Conservation (phyloP, 148 eudicot genomes). For the Arctostaphylos glauca region DNA sequence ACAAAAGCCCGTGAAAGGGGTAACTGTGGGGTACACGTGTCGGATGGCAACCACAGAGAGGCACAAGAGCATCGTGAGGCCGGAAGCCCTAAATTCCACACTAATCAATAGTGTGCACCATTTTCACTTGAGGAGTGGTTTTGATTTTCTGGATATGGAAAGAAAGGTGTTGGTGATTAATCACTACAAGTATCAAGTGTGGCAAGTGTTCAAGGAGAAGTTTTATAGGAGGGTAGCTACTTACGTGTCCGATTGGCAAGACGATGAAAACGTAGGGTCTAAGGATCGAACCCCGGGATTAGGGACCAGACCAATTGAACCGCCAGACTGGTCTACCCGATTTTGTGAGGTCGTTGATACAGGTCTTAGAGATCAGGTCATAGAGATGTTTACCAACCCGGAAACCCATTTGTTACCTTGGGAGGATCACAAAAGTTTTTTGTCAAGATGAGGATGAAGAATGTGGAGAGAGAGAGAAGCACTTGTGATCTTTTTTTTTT, state of each 20-base stretch:
- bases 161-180: slow-evolving; percentile 39
- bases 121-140: slow-evolving; percentile 39
- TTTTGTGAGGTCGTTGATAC: slow-evolving; percentile 51
- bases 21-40: slow-evolving; percentile 51
- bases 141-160: slow-evolving; percentile 14
- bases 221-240: slow-evolving; percentile 43
- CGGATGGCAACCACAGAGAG: slow-evolving; percentile 38
- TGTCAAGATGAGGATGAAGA: neutral
- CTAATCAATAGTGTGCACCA: slow-evolving; percentile 55
- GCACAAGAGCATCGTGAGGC: slow-evolving; percentile 58
- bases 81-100: slow-evolving; percentile 42
- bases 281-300: slow-evolving; percentile 57
- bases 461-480: neutral
- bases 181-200: slow-evolving; percentile 55
- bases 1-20: slow-evolving; percentile 37
- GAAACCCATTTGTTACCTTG: slow-evolving; percentile 36
- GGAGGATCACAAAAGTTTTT: slow-evolving; percentile 18
- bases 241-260: slow-evolving; percentile 45
- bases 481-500: neutral
- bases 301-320: slow-evolving; percentile 49
- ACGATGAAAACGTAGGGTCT: slow-evolving; percentile 33
- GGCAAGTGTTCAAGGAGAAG: slow-evolving; percentile 51
- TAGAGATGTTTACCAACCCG: slow-evolving; percentile 22
- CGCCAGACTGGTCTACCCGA: slow-evolving; percentile 41
- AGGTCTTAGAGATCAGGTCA: slow-evolving; percentile 28